These are phyloP conservation scores for Hamiltosporidium tvaerminnensis DNA, from an alignment of 371 early-diverging fungal genomes.

Conservation along the genomic window DNA sequence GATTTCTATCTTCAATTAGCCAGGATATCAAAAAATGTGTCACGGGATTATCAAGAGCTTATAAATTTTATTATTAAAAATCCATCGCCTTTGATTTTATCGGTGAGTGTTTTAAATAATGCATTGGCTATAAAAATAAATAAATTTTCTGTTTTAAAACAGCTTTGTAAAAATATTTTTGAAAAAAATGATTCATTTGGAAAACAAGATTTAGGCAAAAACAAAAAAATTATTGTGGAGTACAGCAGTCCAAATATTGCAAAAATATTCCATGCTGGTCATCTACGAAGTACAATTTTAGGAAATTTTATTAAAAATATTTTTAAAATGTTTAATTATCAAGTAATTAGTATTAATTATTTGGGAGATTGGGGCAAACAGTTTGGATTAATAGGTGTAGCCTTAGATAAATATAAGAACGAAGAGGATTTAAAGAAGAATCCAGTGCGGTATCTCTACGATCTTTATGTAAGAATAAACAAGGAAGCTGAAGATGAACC, in stretches of 20 bases:
- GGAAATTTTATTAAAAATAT: constrained; percentile 78
- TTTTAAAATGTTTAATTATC: constrained; percentile 68
- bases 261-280: constrained; percentile 97
- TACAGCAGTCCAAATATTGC: constrained; percentile 96
- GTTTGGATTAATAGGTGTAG: constrained; percentile 82
- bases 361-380: constrained; percentile 99
- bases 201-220: constrained; percentile 56
- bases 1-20: no score
- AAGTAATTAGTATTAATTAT: constrained; percentile 76
- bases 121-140: no score
- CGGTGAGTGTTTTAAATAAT: no score
- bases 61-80: no score
- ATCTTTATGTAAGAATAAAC: constrained; percentile 82
- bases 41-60: no score
- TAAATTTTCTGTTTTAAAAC: no score
- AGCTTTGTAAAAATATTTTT: no score
- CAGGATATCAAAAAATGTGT: no score
- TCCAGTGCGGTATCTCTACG: constrained; percentile 77
- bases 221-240: constrained; percentile 67
- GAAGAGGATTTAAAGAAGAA: constrained; percentile 63
- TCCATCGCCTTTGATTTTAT: no score
- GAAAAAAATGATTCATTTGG: constrained; percentile 54
- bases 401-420: constrained; percentile 66
- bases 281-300: constrained; percentile 86
- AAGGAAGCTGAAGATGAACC: constrained; percentile 60